Conservation (phyloP, 2,329 filamentous ascomycete species). For the Aspergillus jensenii region DNA sequence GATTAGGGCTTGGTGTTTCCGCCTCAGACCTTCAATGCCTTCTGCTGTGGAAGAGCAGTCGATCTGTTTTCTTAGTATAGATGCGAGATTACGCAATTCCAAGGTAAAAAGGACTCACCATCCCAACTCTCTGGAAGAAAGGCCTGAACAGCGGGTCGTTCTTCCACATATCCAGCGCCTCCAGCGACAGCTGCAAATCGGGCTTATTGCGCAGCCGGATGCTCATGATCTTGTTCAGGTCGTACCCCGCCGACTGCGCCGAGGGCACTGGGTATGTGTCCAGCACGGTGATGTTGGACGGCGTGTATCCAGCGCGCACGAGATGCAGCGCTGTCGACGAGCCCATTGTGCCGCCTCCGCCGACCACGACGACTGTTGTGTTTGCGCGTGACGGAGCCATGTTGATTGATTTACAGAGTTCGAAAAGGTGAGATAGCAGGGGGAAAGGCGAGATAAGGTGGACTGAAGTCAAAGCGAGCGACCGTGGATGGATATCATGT, state of each 20-base stretch:
- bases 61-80: conserved; percentile 23
- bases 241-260: conserved; percentile 48
- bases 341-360: conserved; percentile 47
- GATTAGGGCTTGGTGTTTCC: conserved; percentile 25
- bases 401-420: conserved; percentile 1
- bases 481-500: neutral
- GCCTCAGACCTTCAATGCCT: conserved; percentile 21
- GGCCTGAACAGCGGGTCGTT: conserved; percentile 46
- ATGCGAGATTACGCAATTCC: neutral
- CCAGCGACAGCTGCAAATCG: conserved; percentile 22
- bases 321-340: conserved; percentile 51
- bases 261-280: conserved; percentile 50
- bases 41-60: conserved; percentile 35
- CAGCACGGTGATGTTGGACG: conserved; percentile 46
- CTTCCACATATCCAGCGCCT: conserved; percentile 42
- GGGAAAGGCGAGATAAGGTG: neutral
- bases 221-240: conserved; percentile 47
- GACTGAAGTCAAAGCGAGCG: neutral
- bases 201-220: conserved; percentile 34
- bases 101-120: conserved; percentile 27
- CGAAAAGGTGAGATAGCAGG: conserved; percentile 3
- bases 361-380: conserved; percentile 44
- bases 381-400: neutral
- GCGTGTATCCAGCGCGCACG: conserved; percentile 42
- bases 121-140: conserved; percentile 47